Base-by-base conservation (phyloP, 345 rosid genomes). In the Dovyalis caffra region DNA sequence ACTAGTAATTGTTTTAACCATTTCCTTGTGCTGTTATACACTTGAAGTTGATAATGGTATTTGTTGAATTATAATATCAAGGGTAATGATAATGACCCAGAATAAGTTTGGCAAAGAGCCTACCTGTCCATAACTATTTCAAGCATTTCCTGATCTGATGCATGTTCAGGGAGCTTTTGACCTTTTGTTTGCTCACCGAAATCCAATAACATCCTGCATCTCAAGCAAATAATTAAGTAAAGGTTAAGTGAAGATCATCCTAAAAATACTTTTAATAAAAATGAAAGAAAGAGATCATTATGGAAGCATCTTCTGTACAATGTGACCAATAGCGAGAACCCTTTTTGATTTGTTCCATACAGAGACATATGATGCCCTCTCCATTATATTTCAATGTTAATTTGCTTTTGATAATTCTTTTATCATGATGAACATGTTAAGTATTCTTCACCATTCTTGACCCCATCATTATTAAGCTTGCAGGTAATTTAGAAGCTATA, bases 81-180 rank as follows among this genome's bases (percentile, higher is more conserved):
- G 43, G 43, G 43, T 38, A 38, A 38, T 3, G 11, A 9, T 9
- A 38, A 38, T 1, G 43, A 38, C 12, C 47, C 16, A 43, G 18
- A 43, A 43, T 43, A 61, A 57, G 72, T 32, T 32, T 37, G 58
- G 74, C 68, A 67, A 51, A 74, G 28, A 70, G 32, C 66, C 14
- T 69, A 92, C 99, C 95, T 88, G 76, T 83, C 74, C 99, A 95
- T 92, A 70, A 95, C 98, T 77, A 91, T 82, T 86, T 87, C 96
- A 81, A 95, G 95, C 98, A 95, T 89, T 81, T 89, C 81, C 82
- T 91, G 94, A 49, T 95, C 98, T 65, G 99, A 86, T 66, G 97
- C 92, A 79, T 90, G 82, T 80, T 87, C 90, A 16, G 93, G 90
- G 53, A 90, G 70, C 77, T 87, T 85, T 84, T 89, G 84, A 69